These are phyloP conservation scores for Kluyveromyces wickerhamii DNA, from an alignment of 805 yeast species.

Conservation along the genomic window DNA sequence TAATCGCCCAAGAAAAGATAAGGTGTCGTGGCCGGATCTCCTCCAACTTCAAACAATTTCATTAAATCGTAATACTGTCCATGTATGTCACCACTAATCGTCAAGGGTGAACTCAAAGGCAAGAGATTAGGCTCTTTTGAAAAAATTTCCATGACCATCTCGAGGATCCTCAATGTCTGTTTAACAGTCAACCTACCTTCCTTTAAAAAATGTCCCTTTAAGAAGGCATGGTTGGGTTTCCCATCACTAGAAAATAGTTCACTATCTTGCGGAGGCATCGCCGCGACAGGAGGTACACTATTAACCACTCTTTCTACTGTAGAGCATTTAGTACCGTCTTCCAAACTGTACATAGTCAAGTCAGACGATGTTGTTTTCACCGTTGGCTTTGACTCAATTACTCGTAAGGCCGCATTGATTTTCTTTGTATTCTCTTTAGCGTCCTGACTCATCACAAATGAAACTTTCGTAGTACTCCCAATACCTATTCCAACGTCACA, in stretches of 20 bases:
- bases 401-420: slow-evolving; percentile 58
- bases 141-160: slow-evolving; percentile 55
- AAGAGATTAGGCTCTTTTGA: slow-evolving; percentile 70
- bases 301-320: slow-evolving; percentile 45
- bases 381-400: slow-evolving; percentile 41
- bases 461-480: too few species aligned
- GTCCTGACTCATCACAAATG: slow-evolving; percentile 11
- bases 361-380: slow-evolving; percentile 20
- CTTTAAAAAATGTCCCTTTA: slow-evolving; percentile 62
- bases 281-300: slow-evolving; percentile 59
- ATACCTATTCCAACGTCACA: background rate
- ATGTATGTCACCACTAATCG: slow-evolving; percentile 96
- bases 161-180: slow-evolving; percentile 63
- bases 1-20: slow-evolving; percentile 89
- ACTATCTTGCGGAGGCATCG: slow-evolving; percentile 53
- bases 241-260: slow-evolving; percentile 58
- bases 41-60: slow-evolving; percentile 90
- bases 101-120: slow-evolving; percentile 83
- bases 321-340: slow-evolving; percentile 41
- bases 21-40: slow-evolving; percentile 68
- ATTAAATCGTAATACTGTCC: slow-evolving; percentile 89
- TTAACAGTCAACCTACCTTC: slow-evolving; percentile 74
- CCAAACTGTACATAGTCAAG: slow-evolving; percentile 36
- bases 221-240: slow-evolving; percentile 62
- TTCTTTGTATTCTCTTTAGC: slow-evolving; percentile 43